Conservation (phyloP, 192 early-diverging fungal species). For the Linnemannia exigua region DNA sequence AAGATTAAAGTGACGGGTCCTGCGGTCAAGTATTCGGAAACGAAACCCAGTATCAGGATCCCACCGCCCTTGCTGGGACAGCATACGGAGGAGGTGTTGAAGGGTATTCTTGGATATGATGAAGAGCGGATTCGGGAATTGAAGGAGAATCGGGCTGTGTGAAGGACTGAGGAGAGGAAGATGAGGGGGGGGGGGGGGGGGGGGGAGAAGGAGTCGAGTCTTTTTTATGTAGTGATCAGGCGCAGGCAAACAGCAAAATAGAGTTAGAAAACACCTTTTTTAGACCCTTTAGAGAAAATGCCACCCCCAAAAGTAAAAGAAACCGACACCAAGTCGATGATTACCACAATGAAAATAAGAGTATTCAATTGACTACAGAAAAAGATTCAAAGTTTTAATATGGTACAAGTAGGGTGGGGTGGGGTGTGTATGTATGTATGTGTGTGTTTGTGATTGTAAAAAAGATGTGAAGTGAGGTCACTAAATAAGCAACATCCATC, state of each 20-base stretch:
- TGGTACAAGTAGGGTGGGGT: not conserved
- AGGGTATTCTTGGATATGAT: slow-evolving; percentile 73
- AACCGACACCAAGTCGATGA: no score
- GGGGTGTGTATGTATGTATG: no score
- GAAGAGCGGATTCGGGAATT: slow-evolving; percentile 66
- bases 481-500: not conserved
- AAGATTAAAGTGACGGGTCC: slow-evolving; percentile 78
- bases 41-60: slow-evolving; percentile 71
- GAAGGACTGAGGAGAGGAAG: not conserved
- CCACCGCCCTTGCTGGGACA: slow-evolving; percentile 90
- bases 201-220: no score
- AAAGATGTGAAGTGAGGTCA: not conserved
- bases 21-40: slow-evolving; percentile 85
- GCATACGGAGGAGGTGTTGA: slow-evolving; percentile 88
- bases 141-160: slow-evolving; percentile 57
- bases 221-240: no score
- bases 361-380: not conserved
- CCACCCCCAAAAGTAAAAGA: no score
- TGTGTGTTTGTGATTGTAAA: not conserved
- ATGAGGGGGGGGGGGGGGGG: no score
- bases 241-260: no score
- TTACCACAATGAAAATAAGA: not conserved
- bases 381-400: not conserved
- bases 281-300: no score
- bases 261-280: no score